A percentile compares a stretch with the other conserved stretches of the same genome.
phyloP scores from a whole-genome alignment of 306 rosid species.

The Trifolium pratense region DNA sequence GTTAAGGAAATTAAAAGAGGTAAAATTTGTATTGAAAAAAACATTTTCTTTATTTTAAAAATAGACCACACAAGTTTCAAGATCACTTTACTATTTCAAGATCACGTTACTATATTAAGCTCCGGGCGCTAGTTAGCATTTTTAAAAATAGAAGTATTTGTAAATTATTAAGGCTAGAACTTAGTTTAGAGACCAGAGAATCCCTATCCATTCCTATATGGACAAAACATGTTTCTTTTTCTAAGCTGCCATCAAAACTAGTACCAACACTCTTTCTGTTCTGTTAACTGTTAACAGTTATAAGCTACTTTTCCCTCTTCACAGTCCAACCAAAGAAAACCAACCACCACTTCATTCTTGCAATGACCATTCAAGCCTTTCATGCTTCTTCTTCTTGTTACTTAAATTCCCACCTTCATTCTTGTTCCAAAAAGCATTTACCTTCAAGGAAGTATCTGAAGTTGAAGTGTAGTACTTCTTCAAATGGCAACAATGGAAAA shows the following conservation, averaged over 20 bases:
- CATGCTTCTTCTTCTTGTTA: slow-evolving; percentile 26
- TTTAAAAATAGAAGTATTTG: no score
- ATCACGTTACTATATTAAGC: no score
- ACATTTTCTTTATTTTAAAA: no score
- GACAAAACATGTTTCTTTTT: slow-evolving; percentile 19
- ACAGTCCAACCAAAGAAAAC: neutral
- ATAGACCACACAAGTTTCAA: no score
- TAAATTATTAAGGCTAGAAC: slow-evolving; percentile 7
- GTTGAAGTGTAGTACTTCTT: slow-evolving; percentile 54
- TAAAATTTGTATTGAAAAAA: no score
- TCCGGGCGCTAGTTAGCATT: no score
- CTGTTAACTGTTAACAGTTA: neutral
- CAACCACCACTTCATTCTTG: slow-evolving; percentile 13
- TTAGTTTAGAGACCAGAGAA: slow-evolving; percentile 41
- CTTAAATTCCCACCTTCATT: slow-evolving; percentile 43
- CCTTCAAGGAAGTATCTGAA: slow-evolving; percentile 44
- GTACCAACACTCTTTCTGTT: slow-evolving; percentile 34
- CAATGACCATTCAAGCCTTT: slow-evolving; percentile 47
- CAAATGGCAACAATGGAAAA: slow-evolving; percentile 46
- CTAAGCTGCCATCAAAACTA: no score
- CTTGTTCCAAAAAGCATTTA: slow-evolving; percentile 35
- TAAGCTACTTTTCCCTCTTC: slow-evolving; percentile 7
- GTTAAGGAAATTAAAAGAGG: no score
- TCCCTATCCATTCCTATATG: slow-evolving; percentile 43
- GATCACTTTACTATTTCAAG: no score